Evolutionary conservation across 2,329 filamentous ascomycete genomes (phyloP).

Genomic region (Fusarium sororula): DNA sequence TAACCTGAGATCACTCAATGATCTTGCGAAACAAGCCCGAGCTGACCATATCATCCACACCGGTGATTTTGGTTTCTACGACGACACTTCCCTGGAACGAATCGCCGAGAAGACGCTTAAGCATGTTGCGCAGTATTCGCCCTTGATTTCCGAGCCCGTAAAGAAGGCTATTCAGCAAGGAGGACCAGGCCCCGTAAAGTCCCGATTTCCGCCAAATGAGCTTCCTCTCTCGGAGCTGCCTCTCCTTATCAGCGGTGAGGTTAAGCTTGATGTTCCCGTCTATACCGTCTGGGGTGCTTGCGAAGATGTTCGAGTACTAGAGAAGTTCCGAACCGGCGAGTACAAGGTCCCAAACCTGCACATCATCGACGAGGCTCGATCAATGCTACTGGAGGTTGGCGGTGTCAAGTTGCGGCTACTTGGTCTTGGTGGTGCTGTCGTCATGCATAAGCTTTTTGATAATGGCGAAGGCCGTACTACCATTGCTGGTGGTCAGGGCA

Average conservation of each 20-base stretch:
- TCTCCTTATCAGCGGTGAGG: constrained; percentile 84
- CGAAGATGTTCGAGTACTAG: constrained; percentile 95
- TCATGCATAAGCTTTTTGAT: constrained; percentile 99
- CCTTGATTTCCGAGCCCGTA: constrained; percentile 82
- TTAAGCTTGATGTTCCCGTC: constrained; percentile 94
- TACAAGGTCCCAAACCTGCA: constrained; percentile 98
- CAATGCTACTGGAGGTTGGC: constrained; percentile 91
- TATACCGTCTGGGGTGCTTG: constrained; percentile 99
- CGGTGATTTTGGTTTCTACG: constrained; percentile 99
- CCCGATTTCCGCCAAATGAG: constrained; percentile 81
- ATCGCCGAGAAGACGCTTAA: constrained; percentile 99
- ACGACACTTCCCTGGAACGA: constrained; percentile 92
- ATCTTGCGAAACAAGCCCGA: constrained; percentile 91
- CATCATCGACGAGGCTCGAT: constrained; percentile 98
- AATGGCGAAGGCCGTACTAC: constrained; percentile 98
- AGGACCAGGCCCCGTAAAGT: constrained; percentile 82
- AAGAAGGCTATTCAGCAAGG: constrained; percentile 73
- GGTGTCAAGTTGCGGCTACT: constrained; percentile 95
- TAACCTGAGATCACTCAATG: constrained; percentile 94
- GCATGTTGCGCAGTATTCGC: constrained; percentile 98
- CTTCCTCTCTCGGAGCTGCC: constrained; percentile 93
- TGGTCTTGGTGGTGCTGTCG: constrained; percentile 92
- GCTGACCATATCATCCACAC: constrained; percentile 99
- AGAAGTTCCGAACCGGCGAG: constrained; percentile 96
- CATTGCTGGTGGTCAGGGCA: constrained; percentile 96